phyloP scores from a whole-genome alignment of 352 stramenopile genomes.

The Pythium oligandrum region DNA sequence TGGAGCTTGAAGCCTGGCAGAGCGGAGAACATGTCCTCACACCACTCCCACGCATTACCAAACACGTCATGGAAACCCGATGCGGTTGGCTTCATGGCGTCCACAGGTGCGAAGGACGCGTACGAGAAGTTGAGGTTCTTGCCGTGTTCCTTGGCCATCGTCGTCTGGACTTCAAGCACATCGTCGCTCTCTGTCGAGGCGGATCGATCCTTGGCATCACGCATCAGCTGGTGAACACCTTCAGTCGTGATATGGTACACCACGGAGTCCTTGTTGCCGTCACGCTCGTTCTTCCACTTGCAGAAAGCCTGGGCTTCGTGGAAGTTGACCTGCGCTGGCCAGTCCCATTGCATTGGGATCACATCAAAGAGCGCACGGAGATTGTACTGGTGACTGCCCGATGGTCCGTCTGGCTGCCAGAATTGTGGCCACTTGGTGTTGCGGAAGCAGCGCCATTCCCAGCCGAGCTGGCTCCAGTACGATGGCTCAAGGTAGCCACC shows the following conservation, averaged over 20 bases:
- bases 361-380: slow-evolving; percentile 91
- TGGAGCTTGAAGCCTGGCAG: slow-evolving; percentile 90
- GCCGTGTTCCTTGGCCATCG: slow-evolving; percentile 38
- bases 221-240: slow-evolving; percentile 90
- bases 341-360: slow-evolving; percentile 93
- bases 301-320: slow-evolving; percentile 94
- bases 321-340: slow-evolving; percentile 94
- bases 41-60: slow-evolving; percentile 97
- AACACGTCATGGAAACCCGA: slow-evolving; percentile 92
- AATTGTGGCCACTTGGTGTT: slow-evolving; percentile 97
- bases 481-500: slow-evolving; percentile 90
- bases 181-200: slow-evolving; percentile 50
- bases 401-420: slow-evolving; percentile 89
- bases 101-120: slow-evolving; percentile 89
- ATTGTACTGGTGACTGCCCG: slow-evolving; percentile 92
- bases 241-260: slow-evolving; percentile 91
- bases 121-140: slow-evolving; percentile 93
- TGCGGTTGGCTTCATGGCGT: slow-evolving; percentile 60
- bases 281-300: slow-evolving; percentile 76
- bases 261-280: slow-evolving; percentile 53
- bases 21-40: slow-evolving; percentile 93
- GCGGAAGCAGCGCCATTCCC: slow-evolving; percentile 93
- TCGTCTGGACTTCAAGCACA: slow-evolving; percentile 58
- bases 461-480: slow-evolving; percentile 91
- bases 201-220: slow-evolving; percentile 52